Evolutionary conservation across 2,329 filamentous ascomycete genomes (phyloP), one percentile per base, ranked within the genome.

Genomic region (Ophiostoma pallidulum): DNA sequence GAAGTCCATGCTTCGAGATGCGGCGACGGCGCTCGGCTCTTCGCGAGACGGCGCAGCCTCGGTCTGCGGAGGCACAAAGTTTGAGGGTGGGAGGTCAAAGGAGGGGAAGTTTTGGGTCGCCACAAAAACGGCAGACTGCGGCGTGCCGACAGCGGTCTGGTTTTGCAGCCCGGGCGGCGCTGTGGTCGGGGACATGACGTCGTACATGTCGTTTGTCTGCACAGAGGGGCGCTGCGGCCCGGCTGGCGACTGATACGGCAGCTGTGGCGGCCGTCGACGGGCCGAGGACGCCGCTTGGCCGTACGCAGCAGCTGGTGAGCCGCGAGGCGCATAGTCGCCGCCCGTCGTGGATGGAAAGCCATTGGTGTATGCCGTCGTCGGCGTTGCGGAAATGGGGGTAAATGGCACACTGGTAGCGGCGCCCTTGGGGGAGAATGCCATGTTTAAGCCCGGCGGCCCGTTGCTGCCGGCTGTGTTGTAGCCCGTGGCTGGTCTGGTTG

Each of bases 61-160:
- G 22, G 71, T 62, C 1, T 67, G 63, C n/a, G 67, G 51, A 51
- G 56, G 22, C 33, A 40, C 58, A 59, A 80, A 78, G 56, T 80
- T 74, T 26, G 80, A 73, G 40, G 80, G 74, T 31, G 80, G 78
- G 40, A 85, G 65, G 49, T 73, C 74, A 56, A 85, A 82, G 0
- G 75, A 72, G 26, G 78, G 71, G 51, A 82, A 80, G 53, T 74
- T 80, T 53, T 80, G 73, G 48, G 81, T 75, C 32, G 70, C 64
- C 20, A 80, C 74, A 58, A 79, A 85, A 35, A 62, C 61, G 48
- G 66, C 62, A 20, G 67, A 66, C 56, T 71, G 75, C 39, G 66
- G 68, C 40, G 64, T 73, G 57, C 58, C 67, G 54, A 56, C 66
- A 53, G 55, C 65, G 45, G 68, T 67, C 58, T 71, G 72, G 58